Conservation (phyloP, 306 rosid genomes). For the Gillenia trifoliata region DNA sequence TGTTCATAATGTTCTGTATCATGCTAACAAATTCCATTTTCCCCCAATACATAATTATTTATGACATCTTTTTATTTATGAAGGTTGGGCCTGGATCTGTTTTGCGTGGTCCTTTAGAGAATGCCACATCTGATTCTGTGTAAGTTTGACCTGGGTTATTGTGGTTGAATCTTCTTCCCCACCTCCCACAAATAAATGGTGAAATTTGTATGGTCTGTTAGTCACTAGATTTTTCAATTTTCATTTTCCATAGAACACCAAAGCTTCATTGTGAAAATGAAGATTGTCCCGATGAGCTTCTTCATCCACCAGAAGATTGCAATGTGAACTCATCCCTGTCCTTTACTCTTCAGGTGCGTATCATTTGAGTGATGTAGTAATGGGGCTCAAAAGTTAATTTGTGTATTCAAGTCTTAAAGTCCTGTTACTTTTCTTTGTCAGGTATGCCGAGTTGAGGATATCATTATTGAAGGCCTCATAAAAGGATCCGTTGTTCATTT, state of each 20-base stretch:
- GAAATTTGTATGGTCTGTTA: background rate
- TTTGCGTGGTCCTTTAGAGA: slow-evolving; percentile 92
- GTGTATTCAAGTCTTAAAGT: slow-evolving; percentile 15
- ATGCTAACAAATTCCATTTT: background rate
- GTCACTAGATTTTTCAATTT: slow-evolving; percentile 19
- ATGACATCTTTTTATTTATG: slow-evolving; percentile 22
- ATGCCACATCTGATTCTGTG: slow-evolving; percentile 71
- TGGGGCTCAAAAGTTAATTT: slow-evolving; percentile 13
- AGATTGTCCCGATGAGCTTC: slow-evolving; percentile 73
- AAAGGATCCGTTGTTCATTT: slow-evolving; percentile 97
- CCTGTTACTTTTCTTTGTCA: slow-evolving; percentile 35
- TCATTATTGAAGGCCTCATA: slow-evolving; percentile 79
- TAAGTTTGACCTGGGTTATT: slow-evolving; percentile 41
- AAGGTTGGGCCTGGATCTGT: slow-evolving; percentile 96
- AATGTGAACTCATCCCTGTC: slow-evolving; percentile 90
- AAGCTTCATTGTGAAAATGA: slow-evolving; percentile 68
- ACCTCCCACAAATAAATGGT: background rate
- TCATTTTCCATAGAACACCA: slow-evolving; percentile 62
- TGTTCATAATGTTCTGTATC: background rate
- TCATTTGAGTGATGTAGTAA: slow-evolving; percentile 14
- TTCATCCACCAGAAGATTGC: slow-evolving; percentile 98
- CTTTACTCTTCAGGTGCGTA: slow-evolving; percentile 87
- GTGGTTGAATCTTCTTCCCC: slow-evolving; percentile 10
- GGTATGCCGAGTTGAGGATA: slow-evolving; percentile 96
- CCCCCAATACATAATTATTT: background rate